A percentile compares a stretch with the other conserved stretches of the same genome.
These are phyloP conservation scores for Gossypium thurberi DNA, from an alignment of 345 rosid species.

Conservation along the genomic window DNA sequence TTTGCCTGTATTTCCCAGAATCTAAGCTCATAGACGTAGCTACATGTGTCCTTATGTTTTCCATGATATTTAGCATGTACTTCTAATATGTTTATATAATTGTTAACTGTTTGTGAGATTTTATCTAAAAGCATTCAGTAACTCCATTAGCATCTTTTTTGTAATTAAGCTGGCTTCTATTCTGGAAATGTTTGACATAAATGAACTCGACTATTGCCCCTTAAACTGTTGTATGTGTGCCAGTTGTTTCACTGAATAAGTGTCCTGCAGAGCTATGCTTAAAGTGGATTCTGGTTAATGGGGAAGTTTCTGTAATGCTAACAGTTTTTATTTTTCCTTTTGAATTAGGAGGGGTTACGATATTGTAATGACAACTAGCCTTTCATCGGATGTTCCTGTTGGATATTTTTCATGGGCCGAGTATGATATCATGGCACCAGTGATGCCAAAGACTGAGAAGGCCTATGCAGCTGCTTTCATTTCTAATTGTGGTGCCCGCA, in stretches of 20 bases:
- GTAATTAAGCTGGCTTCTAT: not conserved
- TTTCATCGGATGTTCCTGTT: slow-evolving; percentile 96
- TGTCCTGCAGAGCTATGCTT: not conserved
- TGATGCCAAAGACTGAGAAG: slow-evolving; percentile 72
- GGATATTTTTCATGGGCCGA: slow-evolving; percentile 99
- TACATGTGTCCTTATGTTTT: not conserved
- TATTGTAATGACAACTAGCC: slow-evolving; percentile 91
- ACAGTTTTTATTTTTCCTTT: not conserved
- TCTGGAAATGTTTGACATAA: not conserved
- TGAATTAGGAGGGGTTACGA: slow-evolving; percentile 63
- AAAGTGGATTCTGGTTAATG: not conserved
- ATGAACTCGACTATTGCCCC: not conserved
- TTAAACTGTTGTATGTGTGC: not conserved
- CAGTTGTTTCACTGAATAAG: not conserved
- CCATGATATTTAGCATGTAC: not conserved
- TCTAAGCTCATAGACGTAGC: not conserved
- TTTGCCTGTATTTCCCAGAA: not conserved
- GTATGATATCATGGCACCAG: slow-evolving; percentile 90
- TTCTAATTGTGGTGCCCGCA: slow-evolving; percentile 86
- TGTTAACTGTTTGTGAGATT: not conserved
- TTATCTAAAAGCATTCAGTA: not conserved
- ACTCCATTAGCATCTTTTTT: not conserved
- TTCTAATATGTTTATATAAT: not conserved
- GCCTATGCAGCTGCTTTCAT: slow-evolving; percentile 96
- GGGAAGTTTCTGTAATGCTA: slow-evolving; percentile 2